Evolutionary conservation across 371 early-diverging fungal species (phyloP), one percentile per base, ranked within the genome.

Genomic region (Saksenaea oblongispora): DNA sequence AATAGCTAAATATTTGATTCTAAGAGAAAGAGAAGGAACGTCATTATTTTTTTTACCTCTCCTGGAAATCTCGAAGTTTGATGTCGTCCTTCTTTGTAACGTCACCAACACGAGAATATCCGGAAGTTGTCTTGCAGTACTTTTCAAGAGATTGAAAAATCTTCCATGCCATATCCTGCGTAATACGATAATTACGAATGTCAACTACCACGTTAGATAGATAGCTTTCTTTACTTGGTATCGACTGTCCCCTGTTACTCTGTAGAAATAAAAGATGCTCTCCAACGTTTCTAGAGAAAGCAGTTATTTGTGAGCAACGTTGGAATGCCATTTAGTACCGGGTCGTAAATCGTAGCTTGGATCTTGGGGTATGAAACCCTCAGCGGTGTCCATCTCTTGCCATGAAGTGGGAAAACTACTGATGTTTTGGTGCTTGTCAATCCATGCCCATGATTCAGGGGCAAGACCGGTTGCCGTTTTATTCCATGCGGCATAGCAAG

Each of bases 251-350:
- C 91, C 89, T 17, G 95, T 93, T 31, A 91, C 65, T 7, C 93
- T 82, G 63, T 84, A 93, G 62, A 90, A 71, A 31, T 85, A 79
- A 75, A 91, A 93, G 10, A 94, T 67, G 57, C 88, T 86, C 73
- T 94, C 95, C 31, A 93, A 63, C 0, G 90, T 88, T 78, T 61
- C 61, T 61, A 37, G 47, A 54, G 35, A 41, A 47, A 11, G 34
- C 2, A 8, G n/a, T 28, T 34, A 31, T 41, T 31, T 3, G 1
- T 44, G n/a, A 27, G 0, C 36, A 36, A 35, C 11, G 22, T 14
- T 0, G 2, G 24, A 26, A 3, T 1, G 14, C 13, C 8, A 36
- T 4, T 34, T 37, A 58, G 51, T 55, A 65, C 61, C 66, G 44
- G 70, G 70, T 56, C 70, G 62, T 28, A 70, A 35, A 35, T 70